Percentiles rank a stretch among this genome's conserved stretches.
phyloP scores from a whole-genome alignment of 495 filamentous ascomycete species.

The Immersiella caudata region DNA sequence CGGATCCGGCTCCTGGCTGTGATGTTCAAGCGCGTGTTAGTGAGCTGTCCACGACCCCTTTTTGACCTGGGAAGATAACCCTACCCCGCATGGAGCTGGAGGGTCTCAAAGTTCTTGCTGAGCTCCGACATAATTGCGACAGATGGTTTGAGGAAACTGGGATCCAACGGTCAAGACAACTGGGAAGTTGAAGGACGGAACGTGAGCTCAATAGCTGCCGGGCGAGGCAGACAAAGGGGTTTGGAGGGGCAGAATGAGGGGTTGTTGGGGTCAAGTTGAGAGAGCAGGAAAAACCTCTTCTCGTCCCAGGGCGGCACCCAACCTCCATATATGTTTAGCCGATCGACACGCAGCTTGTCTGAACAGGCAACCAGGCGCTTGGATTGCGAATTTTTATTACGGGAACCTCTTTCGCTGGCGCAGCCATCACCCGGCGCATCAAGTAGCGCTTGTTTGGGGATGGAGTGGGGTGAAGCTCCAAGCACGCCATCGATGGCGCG shows the following conservation, averaged over 20 bases:
- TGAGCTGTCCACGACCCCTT: conserved; percentile 12
- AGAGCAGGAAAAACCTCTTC: not conserved
- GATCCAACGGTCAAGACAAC: not conserved
- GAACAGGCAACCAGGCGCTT: not conserved
- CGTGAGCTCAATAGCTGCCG: not conserved
- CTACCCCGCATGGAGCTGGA: conserved; percentile 96
- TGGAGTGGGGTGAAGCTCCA: conserved; percentile 32
- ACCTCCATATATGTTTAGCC: not conserved
- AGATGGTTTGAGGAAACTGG: not conserved
- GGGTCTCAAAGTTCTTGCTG: conserved; percentile 78
- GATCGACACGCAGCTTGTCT: conserved; percentile 19
- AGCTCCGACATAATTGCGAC: conserved; percentile 40
- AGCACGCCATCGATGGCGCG: conserved; percentile 43
- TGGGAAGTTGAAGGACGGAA: not conserved
- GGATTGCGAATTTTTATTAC: conserved; percentile 27
- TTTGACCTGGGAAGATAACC: conserved; percentile 22
- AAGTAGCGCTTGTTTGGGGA: conserved; percentile 22
- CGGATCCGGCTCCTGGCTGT: conserved; percentile 81
- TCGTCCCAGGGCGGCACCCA: not conserved
- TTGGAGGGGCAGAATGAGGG: conserved; percentile 9
- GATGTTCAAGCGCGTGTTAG: conserved; percentile 24
- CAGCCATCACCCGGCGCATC: conserved; percentile 14
- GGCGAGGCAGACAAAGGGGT: conserved; percentile 13
- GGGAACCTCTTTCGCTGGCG: conserved; percentile 16
- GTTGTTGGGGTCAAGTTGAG: not conserved